Evolutionary conservation across 1,284 basidiomycete species (phyloP).

Genomic region (Ceratobasidium sp.): DNA sequence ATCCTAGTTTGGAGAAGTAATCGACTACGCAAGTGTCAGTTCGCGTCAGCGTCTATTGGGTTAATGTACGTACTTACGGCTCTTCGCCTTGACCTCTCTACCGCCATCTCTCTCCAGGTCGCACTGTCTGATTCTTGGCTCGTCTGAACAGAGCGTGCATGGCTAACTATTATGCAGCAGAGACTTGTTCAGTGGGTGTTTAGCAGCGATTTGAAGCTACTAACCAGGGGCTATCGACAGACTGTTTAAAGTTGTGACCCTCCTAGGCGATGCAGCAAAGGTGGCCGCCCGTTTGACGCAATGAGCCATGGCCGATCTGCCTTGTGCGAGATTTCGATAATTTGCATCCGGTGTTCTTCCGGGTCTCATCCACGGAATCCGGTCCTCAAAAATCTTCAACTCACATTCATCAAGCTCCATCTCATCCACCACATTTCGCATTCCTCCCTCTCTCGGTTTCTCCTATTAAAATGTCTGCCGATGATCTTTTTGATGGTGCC

Average conservation of each 20-base stretch:
- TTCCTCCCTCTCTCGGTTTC: slow-evolving; percentile 47
- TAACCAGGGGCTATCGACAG: background rate
- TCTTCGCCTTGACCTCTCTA: slow-evolving; percentile 56
- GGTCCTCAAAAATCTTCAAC: slow-evolving; percentile 36
- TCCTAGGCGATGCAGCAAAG: background rate
- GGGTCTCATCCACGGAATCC: slow-evolving; percentile 29
- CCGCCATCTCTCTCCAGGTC: slow-evolving; percentile 45
- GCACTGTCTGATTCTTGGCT: slow-evolving; percentile 10
- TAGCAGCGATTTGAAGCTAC: background rate
- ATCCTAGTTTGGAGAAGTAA: slow-evolving; percentile 76
- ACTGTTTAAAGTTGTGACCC: background rate
- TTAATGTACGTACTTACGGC: slow-evolving; percentile 41
- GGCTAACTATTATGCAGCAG: background rate
- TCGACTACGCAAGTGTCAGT: slow-evolving; percentile 62
- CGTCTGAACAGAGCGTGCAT: slow-evolving; percentile 23
- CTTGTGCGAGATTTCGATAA: slow-evolving; percentile 11
- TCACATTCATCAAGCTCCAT: slow-evolving; percentile 43
- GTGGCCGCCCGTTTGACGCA: slow-evolving; percentile 1
- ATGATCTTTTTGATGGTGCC: slow-evolving; percentile 95
- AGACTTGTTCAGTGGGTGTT: background rate
- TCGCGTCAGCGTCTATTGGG: slow-evolving; percentile 14
- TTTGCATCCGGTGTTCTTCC: slow-evolving; percentile 39
- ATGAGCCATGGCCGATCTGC: slow-evolving; percentile 10
- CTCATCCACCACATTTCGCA: slow-evolving; percentile 48
- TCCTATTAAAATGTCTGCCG: slow-evolving; percentile 75